Base-by-base conservation (phyloP, 306 rosid genomes). In the Vachellia collinsii region DNA sequence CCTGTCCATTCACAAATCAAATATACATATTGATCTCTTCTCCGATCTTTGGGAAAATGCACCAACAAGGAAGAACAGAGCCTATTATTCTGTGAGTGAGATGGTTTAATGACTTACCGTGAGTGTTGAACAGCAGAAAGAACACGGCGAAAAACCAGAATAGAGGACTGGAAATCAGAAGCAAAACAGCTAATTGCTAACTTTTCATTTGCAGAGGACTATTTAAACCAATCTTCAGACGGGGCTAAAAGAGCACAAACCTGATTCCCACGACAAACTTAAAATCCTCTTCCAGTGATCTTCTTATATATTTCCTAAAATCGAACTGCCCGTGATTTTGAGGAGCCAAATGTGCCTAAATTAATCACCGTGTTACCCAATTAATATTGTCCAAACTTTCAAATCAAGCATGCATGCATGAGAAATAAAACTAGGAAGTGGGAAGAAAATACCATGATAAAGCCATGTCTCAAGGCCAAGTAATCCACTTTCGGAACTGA, bases 301-400 rank as follows among this genome's bases (percentile, higher is more conserved):
- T 82, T 29, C 89, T 84, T 13, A 94, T 94, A 42, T 93, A 93
- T 80, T 88, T 88, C 48, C 93, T 89, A 67, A 94, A 94, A 82
- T 93, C 84, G 42, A 94, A 94, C 29, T 83, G 86, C 14, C 78
- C 83, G 72, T 90, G 97, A 84, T 91, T 87, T 79, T 90, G 97
- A 43, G 99, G 97, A 11, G 93, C 89, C 92, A 94, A 86, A 82
- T 94, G 99, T 77, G 99, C 97, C 99, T 94, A 86, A 16, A 72
- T 77, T 79, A 79, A 54, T 81, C n/a, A 20, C 9, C 0, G 8
- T 5, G 8, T 5, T 37, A 6, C 44, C 44, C 44, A 64, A 36
- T 14, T 29, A 64, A 36, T 23, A 23, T 5, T 1, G 63, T 56
- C 29, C 29, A 8, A 34, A 37, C 22, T 14, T 36, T 8, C 44